Evolutionary conservation across 257 asterid genomes (phyloP).

Genomic region (Capsicum rhomboideum): DNA sequence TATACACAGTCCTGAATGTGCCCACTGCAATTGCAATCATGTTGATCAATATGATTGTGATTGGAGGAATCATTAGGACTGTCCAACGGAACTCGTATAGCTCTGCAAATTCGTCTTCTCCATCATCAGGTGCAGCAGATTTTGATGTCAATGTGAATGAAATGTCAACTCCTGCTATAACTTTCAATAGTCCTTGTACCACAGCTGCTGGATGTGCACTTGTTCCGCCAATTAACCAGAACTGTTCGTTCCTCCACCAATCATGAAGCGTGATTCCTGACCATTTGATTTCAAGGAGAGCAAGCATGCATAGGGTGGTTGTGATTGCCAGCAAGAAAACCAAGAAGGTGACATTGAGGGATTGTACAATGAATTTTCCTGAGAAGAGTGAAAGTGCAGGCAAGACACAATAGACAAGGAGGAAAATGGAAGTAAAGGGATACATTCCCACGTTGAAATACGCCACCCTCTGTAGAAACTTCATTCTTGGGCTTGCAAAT

Average conservation of each 20-base stretch:
- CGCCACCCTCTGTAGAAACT: constrained; percentile 75
- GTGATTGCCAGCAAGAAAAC: constrained; percentile 52
- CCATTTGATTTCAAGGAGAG: constrained; percentile 78
- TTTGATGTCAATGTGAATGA: constrained; percentile 83
- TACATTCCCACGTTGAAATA: constrained; percentile 87
- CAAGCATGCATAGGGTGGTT: constrained; percentile 57
- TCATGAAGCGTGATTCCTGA: constrained; percentile 82
- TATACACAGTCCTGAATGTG: constrained; percentile 57
- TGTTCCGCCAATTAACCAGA: constrained; percentile 92
- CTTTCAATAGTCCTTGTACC: constrained; percentile 75
- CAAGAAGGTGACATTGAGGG: constrained; percentile 56
- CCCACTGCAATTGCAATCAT: constrained; percentile 69
- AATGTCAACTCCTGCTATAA: constrained; percentile 77
- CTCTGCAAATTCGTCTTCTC: constrained; percentile 73
- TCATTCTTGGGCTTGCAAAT: constrained; percentile 69
- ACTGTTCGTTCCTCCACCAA: constrained; percentile 98
- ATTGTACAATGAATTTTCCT: constrained; percentile 78
- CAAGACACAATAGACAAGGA: constrained; percentile 65
- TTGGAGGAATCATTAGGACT: constrained; percentile 73
- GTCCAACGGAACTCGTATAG: constrained; percentile 85
- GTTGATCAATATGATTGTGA: constrained; percentile 65
- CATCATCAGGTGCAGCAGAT: constrained; percentile 59
- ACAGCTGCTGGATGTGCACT: constrained; percentile 94
- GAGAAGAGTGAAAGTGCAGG: constrained; percentile 89
- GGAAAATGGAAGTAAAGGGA: constrained; percentile 80